Base-by-base conservation (phyloP, 495 filamentous ascomycete genomes). In the Aeminium ludgeri region DNA sequence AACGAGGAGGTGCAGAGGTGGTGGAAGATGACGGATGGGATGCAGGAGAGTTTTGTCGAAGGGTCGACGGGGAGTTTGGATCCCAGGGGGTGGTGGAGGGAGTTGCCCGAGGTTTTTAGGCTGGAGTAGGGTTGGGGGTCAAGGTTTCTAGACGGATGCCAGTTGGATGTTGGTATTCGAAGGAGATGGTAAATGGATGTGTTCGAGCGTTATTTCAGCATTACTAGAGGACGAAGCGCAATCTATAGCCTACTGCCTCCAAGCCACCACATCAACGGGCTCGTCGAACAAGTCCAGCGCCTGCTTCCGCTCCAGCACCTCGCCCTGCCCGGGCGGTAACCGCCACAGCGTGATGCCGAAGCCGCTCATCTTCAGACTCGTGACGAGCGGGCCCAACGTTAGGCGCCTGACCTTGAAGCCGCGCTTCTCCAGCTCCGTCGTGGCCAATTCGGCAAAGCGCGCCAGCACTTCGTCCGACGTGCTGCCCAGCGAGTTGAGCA, bases 1-100 rank as follows among this genome's bases (percentile, higher is more conserved):
- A 78, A 80, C 50, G 66, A 70, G 1, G 80, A 77, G 46, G 75
- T 84, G 15, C 66, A 71, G 31, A 74, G 81, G 55, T 85, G 79
- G 80, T 85, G 80, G 79, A 62, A 62, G 23, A 75, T 85, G 70
- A 84, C 80, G 16, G 79, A 85, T 59, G 60, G 63, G 12, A 77
- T 75, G 62, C 80, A 85, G 60, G 37, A 73, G 55, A 65, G 60
- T 33, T 61, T 76, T 16, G 70, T 81, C 23, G 61, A 66, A 0
- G 78, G 76, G 1, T 78, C 79, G 6, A 69, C 66, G 46, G 62
- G 64, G 27, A 79, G 74, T 52, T 67, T 66, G 36, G 70, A 75
- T 13, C 73, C 72, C 32, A 74, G 74, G 15, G 62, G 68, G 0
- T 83, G 78, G 80, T 86, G 77, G 80, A 77, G 69, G 59, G 61